A percentile compares a stretch with the other conserved stretches of the same genome.
Conservation (phyloP, 768 basidiomycete genomes). For the Boletus rex-veris region DNA sequence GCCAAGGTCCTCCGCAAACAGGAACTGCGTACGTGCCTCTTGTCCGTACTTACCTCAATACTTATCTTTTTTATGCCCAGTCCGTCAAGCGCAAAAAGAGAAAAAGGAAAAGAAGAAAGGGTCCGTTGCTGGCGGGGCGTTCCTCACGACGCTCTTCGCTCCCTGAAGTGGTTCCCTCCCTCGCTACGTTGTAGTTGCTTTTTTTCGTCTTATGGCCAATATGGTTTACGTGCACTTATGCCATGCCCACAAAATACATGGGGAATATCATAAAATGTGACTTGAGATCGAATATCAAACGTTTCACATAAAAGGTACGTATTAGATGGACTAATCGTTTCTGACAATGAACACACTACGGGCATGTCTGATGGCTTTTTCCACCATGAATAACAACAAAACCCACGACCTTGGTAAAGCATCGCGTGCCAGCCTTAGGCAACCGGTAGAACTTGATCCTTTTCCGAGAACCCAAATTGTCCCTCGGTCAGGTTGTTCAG, state of each 20-base stretch:
- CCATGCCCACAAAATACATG: conserved; percentile 17
- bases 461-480: conserved; percentile 23
- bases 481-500: conserved; percentile 53
- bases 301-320: neutral
- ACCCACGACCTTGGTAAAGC: no score
- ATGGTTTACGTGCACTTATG: conserved; percentile 15
- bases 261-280: neutral
- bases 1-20: conserved; percentile 91
- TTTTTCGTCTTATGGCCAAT: conserved; percentile 3
- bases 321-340: no score
- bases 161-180: conserved; percentile 48
- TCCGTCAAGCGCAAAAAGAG: conserved; percentile 67
- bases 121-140: conserved; percentile 70
- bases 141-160: conserved; percentile 82
- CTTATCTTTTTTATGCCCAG: conserved; percentile 35
- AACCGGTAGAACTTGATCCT: neutral
- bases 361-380: no score
- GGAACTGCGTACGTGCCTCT: conserved; percentile 70
- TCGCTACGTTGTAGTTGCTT: conserved; percentile 1
- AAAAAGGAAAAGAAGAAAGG: conserved; percentile 61
- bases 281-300: neutral
- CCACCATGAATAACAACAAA: no score
- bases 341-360: neutral
- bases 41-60: neutral
- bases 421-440: no score